Base-by-base conservation (phyloP, 2,329 filamentous ascomycete species). In the Ceratocystis ficicola region DNA sequence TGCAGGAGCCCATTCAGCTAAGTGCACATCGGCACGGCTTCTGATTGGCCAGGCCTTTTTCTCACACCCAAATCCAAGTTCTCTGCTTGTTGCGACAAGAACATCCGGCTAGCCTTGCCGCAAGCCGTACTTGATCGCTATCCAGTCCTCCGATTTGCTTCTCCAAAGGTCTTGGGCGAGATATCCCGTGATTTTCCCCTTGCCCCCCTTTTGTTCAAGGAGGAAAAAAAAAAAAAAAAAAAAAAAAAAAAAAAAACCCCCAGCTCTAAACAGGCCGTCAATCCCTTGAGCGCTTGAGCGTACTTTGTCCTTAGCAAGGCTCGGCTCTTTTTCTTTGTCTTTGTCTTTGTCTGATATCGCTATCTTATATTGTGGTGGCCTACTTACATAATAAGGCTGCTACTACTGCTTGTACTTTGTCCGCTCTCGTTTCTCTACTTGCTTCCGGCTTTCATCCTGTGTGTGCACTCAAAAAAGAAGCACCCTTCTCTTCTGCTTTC, bases 1-100 rank as follows among this genome's bases (percentile, higher is more conserved):
- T 67, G 65, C 52, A 64, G 65, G 50, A 64, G 65, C 55, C 36
- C 22, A 28, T 67, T 64, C 52, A 67, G 55, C 62, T 64, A 64
- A 50, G 62, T 50, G 12, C 44, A 59, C 52, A 62, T 22, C 63
- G 60, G 57, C 63, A 22, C 30, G 36, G 52, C 48, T 60, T 66
- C 32, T 68, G 44, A 68, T 68, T 68, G 64, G 64, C 30, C 57
- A 30, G 52, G 44, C 25, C 25, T 25, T 28, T 50, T 25, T 28
- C 10, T 6, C 22, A 59, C 28, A 59, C 55, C 15, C 28, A 36
- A 32, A n/a, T 36, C 5, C 17, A 30, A 15, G 12, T 30, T 57
- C 10, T 25, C 30, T 12, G 25, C 52, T 59, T n/a, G 28, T n/a
- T 59, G 55, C 55, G 28, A 59, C 55, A 36, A 30, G 46, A 48